Evolutionary conservation across 306 rosid genomes (phyloP), one percentile per base, ranked within the genome.

Genomic region (Alnus rubra): DNA sequence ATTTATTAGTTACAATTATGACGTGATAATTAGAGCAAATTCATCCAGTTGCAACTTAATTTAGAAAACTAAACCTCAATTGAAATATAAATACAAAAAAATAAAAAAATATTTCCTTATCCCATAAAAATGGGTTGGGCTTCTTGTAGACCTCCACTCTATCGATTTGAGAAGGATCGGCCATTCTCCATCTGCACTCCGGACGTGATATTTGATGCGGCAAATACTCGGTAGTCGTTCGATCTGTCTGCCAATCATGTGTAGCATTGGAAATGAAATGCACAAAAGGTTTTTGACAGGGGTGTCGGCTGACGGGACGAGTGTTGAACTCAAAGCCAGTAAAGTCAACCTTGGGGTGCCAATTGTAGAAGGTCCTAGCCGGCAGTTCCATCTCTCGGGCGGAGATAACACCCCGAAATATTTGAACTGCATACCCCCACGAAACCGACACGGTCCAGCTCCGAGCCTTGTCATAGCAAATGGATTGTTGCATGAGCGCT

Each of bases 371-470:
- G 7, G 96, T 92, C 75, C 92, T 87, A 0, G 88, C 81, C 0
- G 97, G 97, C 71, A 83, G 82, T 74, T 94, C 96, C 60, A 94
- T 77, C 48, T 92, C 97, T 50, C 92, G 85, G 72, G 87, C 86
- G 0, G 87, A 81, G 65, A 89, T 82, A 15, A 76, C 68, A 28
- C 96, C 94, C 2, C 91, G 88, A 47, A 79, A 78, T n/a, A 94
- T 90, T 79, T 94, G 97, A 69, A 92, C 90, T 3, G 91, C 85
- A 4, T 87, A 90, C 16, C 96, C 98, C 97, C 98, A 90, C 0
- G 96, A 85, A 2, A 90, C 87, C 0, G 97, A 88, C 47, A 90
- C 19, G 37, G 94, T 94, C 97, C 98, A 94, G 0, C 52, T 81
- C 0, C 85, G 85, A 35, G 73, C 37, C 30, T 80, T 79, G 85